Conservation (phyloP, 2,329 filamentous ascomycete species). For the Colletotrichum sp. region DNA sequence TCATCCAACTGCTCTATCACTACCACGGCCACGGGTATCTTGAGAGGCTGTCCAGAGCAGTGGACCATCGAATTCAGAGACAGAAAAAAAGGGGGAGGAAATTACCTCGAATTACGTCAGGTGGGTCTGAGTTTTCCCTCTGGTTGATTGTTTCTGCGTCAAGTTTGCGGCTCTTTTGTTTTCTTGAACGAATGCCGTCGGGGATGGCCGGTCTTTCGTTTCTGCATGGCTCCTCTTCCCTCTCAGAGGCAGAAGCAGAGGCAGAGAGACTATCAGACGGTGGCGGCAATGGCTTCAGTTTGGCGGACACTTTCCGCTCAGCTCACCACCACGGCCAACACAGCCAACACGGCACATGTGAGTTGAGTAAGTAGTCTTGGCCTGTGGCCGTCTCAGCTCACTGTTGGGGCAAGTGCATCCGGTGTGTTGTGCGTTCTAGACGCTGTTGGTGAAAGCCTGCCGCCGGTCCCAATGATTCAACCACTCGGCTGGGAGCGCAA, state of each 20-base stretch:
- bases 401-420: neutral
- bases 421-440: neutral
- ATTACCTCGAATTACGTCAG: constrained; percentile 18
- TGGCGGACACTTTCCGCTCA: neutral
- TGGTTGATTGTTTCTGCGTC: neutral
- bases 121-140: constrained; percentile 6
- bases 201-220: neutral
- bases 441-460: neutral
- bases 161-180: neutral
- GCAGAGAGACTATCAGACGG: neutral
- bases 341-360: neutral
- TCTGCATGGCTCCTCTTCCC: neutral
- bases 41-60: neutral
- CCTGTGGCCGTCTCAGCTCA: neutral
- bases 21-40: neutral
- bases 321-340: neutral
- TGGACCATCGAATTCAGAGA: neutral
- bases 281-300: constrained; percentile 2
- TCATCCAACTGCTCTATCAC: neutral
- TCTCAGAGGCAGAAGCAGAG: neutral
- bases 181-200: neutral
- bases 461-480: neutral
- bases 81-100: neutral
- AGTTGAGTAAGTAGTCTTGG: neutral
- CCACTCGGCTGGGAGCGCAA: neutral